Evolutionary conservation across 257 asterid species (phyloP).

Genomic region (Ophiorrhiza pumila): DNA sequence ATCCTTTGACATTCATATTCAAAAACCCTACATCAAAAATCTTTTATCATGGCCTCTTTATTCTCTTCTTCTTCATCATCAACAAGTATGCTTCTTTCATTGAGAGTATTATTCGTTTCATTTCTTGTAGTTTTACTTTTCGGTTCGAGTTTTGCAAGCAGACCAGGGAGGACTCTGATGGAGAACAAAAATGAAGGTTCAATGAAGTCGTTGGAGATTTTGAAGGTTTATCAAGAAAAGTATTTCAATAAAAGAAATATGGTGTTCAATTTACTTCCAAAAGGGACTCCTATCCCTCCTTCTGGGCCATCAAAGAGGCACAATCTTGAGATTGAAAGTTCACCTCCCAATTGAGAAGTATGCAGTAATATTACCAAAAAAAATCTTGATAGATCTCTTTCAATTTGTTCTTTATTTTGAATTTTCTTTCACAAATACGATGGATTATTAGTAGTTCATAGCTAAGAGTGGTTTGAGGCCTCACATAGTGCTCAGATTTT

Average conservation of each 20-base stretch:
- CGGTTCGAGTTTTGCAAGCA: conserved; percentile 6
- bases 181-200: background rate
- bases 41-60: conserved; percentile 7
- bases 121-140: conserved; percentile 16
- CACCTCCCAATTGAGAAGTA: conserved; percentile 13
- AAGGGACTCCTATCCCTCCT: conserved; percentile 30
- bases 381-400: background rate
- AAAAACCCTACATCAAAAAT: background rate
- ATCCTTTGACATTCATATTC: background rate
- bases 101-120: background rate
- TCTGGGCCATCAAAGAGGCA: conserved; percentile 37
- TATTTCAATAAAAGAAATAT: conserved; percentile 10
- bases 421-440: background rate
- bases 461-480: conserved; percentile 8
- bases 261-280: conserved; percentile 21
- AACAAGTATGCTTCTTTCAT: background rate
- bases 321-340: conserved; percentile 19
- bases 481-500: background rate
- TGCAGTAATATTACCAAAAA: background rate
- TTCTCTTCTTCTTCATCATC: conserved; percentile 14
- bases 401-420: background rate
- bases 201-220: conserved; percentile 16
- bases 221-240: conserved; percentile 17
- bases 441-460: background rate
- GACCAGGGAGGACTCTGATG: conserved; percentile 19